phyloP scores from a whole-genome alignment of 2,329 filamentous ascomycete genomes.

The Xylariales sp. region DNA sequence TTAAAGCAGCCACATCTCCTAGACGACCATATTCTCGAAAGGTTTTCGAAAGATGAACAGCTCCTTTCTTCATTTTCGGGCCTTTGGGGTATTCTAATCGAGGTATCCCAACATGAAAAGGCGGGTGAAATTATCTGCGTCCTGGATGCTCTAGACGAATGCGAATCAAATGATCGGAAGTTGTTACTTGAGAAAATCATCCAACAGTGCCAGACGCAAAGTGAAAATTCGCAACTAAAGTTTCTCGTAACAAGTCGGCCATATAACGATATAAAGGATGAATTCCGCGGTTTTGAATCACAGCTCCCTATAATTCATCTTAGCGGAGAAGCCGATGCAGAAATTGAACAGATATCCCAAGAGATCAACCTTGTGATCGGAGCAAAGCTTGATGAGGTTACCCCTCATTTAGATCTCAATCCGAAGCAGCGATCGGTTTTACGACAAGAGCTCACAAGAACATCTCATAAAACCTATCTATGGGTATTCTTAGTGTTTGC shows the following conservation, averaged over 20 bases:
- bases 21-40: constrained; percentile 13
- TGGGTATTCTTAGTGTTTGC: constrained; percentile 17
- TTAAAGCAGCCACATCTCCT: constrained; percentile 16
- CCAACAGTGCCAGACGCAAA: constrained; percentile 15
- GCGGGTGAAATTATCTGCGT: constrained; percentile 26
- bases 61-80: constrained; percentile 16
- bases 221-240: constrained; percentile 20
- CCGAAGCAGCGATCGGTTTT: constrained; percentile 5
- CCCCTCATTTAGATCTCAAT: background rate
- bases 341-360: constrained; percentile 20
- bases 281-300: constrained; percentile 16
- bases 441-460: constrained; percentile 7
- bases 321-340: constrained; percentile 20
- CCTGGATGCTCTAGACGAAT: constrained; percentile 38
- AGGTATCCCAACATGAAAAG: constrained; percentile 6
- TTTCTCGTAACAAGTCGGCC: constrained; percentile 34
- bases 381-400: constrained; percentile 12
- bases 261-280: constrained; percentile 19
- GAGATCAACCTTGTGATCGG: constrained; percentile 26
- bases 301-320: constrained; percentile 23
- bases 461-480: constrained; percentile 18
- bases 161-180: constrained; percentile 17
- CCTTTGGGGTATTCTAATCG: constrained; percentile 26
- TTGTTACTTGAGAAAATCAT: constrained; percentile 18
- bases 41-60: constrained; percentile 13